Evolutionary conservation across 768 basidiomycete species (phyloP), one percentile per base, ranked within the genome.

Genomic region (Rhodocollybia butyracea): DNA sequence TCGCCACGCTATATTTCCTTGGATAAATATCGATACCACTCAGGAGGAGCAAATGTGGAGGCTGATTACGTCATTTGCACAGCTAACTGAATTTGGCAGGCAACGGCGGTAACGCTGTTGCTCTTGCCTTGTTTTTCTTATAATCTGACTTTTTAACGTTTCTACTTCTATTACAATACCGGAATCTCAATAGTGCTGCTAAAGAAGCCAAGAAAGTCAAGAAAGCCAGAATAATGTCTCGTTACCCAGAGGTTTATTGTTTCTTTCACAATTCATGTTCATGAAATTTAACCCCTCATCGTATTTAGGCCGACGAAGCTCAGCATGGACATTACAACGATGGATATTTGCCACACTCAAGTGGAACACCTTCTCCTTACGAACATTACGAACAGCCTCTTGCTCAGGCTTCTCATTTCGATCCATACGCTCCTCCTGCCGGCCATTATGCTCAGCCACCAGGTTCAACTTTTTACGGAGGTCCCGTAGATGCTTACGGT

Each of bases 251-350:
- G 63, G 70, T 72, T 58, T 13, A 53, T 46, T 36, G 45, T 39
- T 30, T 22, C 19, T 30, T 22, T 47, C 8, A 34, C 11, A 51
- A 22, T 7, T 27, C 12, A 17, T 15, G 11, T 24, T 2, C 3
- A 26, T 5, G 10, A 45, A 19, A 48, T 26, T 29, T n/a, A 30
- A 5, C 39, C 8, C 22, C 19, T 29, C 29, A 19, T 34, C 10
- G 3, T 21, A 13, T 19, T 29, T 47, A 88, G 83, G 78, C 82
- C 3, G 84, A 89, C 66, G 84, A 88, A 67, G 81, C 75, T 13
- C 85, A 86, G 59, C 76, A 71, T 17, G 69, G 80, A 27, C 79
- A 78, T 54, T 86, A 88, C 68, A 86, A 87, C 63, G 86, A 89
- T 56, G 84, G 85, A 0, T 84, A 84, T 66, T 73, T 71, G 57